phyloP scores from a whole-genome alignment of 1,139 yeast species.

The Pichia sp. region DNA sequence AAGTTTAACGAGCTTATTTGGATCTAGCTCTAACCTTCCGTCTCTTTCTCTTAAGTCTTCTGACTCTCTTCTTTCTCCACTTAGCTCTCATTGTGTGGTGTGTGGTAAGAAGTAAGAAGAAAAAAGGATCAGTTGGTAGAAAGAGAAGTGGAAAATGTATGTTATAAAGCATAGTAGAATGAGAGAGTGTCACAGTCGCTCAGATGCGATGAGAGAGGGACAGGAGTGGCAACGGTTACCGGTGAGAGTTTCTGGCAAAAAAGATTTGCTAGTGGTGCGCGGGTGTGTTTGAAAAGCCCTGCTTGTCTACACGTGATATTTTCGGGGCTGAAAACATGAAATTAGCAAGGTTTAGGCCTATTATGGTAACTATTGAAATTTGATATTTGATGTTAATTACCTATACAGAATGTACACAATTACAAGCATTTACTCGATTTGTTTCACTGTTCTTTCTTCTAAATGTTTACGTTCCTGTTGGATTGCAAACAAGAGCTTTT shows the following conservation, averaged over 20 bases:
- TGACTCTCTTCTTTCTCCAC: constrained; percentile 99
- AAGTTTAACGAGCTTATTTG: constrained; percentile 59
- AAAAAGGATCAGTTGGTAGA: constrained; percentile 2
- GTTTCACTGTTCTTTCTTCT: background rate
- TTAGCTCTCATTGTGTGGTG: constrained; percentile 65
- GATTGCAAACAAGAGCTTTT: constrained; percentile 21
- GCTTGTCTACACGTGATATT: background rate
- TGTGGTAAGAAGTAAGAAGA: constrained; percentile 1
- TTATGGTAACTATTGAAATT: background rate
- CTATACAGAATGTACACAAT: background rate
- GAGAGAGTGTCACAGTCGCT: background rate
- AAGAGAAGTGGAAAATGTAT: constrained; percentile 1
- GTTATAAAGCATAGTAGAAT: background rate
- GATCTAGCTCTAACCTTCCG: constrained; percentile 99
- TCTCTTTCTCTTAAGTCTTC: constrained; percentile 99
- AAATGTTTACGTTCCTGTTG: constrained; percentile 20
- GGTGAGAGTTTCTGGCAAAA: background rate
- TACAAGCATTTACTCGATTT: background rate
- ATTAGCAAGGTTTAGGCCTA: background rate
- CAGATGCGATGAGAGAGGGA: background rate
- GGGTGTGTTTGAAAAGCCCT: background rate
- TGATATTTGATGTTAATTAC: background rate
- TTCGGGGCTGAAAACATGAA: background rate
- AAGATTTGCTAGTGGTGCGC: background rate
- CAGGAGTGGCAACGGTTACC: background rate